Base-by-base conservation (phyloP, 495 filamentous ascomycete genomes). In the Copromyces sp. region DNA sequence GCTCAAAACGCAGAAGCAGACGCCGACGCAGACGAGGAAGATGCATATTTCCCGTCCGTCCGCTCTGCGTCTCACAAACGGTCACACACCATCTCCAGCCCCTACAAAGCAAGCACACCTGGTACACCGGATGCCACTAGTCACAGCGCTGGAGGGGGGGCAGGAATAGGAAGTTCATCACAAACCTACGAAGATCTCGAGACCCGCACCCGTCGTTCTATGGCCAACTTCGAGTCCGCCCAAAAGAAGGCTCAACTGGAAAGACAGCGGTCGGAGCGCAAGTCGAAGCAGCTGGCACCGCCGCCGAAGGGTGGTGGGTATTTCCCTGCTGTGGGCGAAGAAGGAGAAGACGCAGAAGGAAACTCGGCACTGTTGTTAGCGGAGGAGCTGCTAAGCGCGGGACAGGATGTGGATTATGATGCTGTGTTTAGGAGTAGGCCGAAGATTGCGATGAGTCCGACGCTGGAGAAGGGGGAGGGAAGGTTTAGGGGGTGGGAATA, bases 361-460 rank as follows among this genome's bases (percentile, higher is more conserved):
- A 75, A 78, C 44, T 75, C 73, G 39, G 83, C 72, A 69, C 38
- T 73, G 71, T 16, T 80, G 69, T 42, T 80, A 32, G 74, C 75
- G 9, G 80, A 80, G 73, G 78, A 79, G 73, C 47, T 80, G 73
- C 69, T 80, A 42, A 77, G 42, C 29, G 79, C 73, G n/a, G 88
- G 90, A 69, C 90, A 89, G 17, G 91, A 92, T 72, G 93, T 94
- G 77, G 90, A 91, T 75, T 94, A 95, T 77, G 90, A 92, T 68
- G 92, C 90, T 69, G 90, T 97, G 1, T 97, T 97, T 81, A 94
- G 90, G 81, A 93, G 92, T 45, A 81, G 94, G 73, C 94, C 94
- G 2, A 91, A 90, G 74, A 86, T 97, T 71, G 91, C 89, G 70
- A 85, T 85, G 8, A 96, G 94, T 81, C 92, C 93, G n/a, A 90